Percentiles rank a stretch among this genome's conserved stretches.
Conservation (phyloP, 345 rosid species). For the Citrus hindsii region DNA sequence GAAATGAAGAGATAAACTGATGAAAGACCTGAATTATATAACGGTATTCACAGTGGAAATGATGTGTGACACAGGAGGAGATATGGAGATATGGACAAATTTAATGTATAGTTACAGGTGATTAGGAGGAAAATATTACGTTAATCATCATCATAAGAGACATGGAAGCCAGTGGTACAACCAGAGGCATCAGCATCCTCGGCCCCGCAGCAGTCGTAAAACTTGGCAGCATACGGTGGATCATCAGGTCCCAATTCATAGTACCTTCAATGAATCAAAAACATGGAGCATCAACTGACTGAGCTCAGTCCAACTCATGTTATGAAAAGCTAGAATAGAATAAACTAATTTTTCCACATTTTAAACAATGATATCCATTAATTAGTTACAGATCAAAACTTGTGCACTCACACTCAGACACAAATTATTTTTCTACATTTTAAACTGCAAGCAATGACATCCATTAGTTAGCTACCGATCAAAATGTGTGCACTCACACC, state of each 20-base stretch:
- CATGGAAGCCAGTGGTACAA: conserved; percentile 59
- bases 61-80: not conserved
- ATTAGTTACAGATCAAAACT: not conserved
- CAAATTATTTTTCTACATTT: not conserved
- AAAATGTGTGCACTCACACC: not conserved
- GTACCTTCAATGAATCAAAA: conserved; percentile 52
- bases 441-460: not conserved
- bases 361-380: not conserved
- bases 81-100: not conserved
- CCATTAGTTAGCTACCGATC: not conserved
- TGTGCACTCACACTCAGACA: not conserved
- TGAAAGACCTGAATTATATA: no score
- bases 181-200: conserved; percentile 88
- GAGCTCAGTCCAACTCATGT: not conserved
- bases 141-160: conserved; percentile 69
- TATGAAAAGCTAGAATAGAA: not conserved
- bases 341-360: not conserved
- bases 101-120: conserved; percentile 1
- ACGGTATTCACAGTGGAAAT: not conserved
- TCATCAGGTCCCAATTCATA: conserved; percentile 79
- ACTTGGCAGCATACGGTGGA: conserved; percentile 93
- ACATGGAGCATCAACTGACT: not conserved
- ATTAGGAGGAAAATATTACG: conserved; percentile 4
- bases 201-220: conserved; percentile 89
- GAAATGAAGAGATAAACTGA: no score